phyloP scores from a whole-genome alignment of 2,329 filamentous ascomycete genomes.

The Xylariaceae sp. region DNA sequence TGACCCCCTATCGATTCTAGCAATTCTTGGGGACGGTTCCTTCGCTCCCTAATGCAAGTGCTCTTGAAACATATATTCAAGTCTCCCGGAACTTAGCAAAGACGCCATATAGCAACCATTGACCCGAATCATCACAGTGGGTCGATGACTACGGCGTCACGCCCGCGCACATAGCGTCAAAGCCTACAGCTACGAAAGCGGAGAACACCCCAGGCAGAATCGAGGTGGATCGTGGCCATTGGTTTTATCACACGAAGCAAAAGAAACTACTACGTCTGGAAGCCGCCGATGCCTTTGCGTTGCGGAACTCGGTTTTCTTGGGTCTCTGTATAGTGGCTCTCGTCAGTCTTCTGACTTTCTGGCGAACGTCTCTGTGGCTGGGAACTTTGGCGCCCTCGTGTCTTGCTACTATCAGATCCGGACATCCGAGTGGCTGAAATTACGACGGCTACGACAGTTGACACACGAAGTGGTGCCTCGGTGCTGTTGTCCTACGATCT shows the following conservation, averaged over 20 bases:
- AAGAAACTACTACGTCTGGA: conserved; percentile 60
- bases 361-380: conserved; percentile 4
- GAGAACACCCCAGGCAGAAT: conserved; percentile 1
- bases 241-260: conserved; percentile 54
- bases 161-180: not conserved
- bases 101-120: no score
- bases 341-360: conserved; percentile 1
- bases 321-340: conserved; percentile 39
- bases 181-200: not conserved
- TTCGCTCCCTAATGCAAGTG: no score
- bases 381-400: not conserved
- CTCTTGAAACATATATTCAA: no score
- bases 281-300: conserved; percentile 59
- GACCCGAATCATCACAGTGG: not conserved
- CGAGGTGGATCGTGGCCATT: conserved; percentile 26
- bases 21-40: no score
- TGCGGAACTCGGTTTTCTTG: conserved; percentile 52
- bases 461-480: no score
- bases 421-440: no score
- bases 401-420: not conserved
- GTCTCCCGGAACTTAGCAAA: no score
- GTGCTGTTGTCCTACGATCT: no score
- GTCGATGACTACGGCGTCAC: conserved; percentile 17
- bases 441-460: no score
- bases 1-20: no score